Conservation (phyloP, 352 stramenopile genomes). For the Pythium dissotocum region DNA sequence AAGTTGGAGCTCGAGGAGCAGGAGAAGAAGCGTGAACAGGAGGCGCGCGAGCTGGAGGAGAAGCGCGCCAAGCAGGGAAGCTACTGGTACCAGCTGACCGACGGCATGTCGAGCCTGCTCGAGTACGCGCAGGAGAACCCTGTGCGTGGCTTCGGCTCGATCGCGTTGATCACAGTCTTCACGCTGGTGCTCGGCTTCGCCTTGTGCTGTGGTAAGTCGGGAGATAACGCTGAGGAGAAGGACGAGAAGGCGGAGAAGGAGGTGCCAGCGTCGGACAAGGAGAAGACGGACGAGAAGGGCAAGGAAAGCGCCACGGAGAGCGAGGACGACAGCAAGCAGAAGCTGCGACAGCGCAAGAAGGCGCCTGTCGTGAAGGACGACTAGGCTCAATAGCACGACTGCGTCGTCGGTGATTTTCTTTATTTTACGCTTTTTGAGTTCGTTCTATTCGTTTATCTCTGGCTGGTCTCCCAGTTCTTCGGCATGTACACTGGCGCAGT, state of each 20-base stretch:
- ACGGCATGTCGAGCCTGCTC: constrained; percentile 40
- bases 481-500: constrained; percentile 72
- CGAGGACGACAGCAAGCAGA: constrained; percentile 38
- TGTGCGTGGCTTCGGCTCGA: constrained; percentile 44
- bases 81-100: constrained; percentile 46
- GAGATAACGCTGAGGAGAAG: constrained; percentile 32
- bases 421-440: constrained; percentile 5
- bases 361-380: constrained; percentile 68
- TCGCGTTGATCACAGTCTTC: constrained; percentile 44
- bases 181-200: constrained; percentile 53
- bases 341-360: constrained; percentile 81
- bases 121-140: constrained; percentile 65
- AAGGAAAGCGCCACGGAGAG: constrained; percentile 28
- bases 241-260: constrained; percentile 40
- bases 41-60: constrained; percentile 36
- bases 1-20: constrained; percentile 56
- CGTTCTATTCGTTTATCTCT: constrained; percentile 47
- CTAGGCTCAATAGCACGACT: constrained; percentile 17
- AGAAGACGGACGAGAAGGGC: constrained; percentile 21
- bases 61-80: constrained; percentile 50
- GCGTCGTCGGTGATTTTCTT: neutral
- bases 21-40: constrained; percentile 49
- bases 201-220: constrained; percentile 51
- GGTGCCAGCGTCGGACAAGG: constrained; percentile 19
- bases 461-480: constrained; percentile 69